A percentile compares a stretch with the other conserved stretches of the same genome.
phyloP scores from a whole-genome alignment of 345 rosid genomes.

The Jatropha curcas region DNA sequence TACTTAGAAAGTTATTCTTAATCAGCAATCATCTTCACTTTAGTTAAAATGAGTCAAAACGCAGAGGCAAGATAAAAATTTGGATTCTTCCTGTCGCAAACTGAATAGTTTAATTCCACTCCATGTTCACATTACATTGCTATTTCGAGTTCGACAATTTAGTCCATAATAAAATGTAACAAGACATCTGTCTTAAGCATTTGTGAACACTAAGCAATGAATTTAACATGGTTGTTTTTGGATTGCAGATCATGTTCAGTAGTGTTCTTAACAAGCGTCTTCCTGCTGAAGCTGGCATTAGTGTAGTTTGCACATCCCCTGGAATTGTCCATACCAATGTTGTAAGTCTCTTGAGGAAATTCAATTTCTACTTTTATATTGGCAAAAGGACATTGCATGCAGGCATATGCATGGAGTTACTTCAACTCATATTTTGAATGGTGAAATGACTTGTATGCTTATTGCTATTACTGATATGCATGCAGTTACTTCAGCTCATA shows the following conservation, averaged over 20 bases:
- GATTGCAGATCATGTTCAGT: conserved; percentile 91
- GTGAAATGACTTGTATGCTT: not conserved
- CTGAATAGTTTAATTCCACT: not conserved
- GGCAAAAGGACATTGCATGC: not conserved
- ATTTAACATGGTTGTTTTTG: conserved; percentile 10
- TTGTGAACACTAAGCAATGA: conserved; percentile 1
- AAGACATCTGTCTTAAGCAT: not conserved
- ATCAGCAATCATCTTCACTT: not conserved
- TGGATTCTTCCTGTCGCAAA: not conserved
- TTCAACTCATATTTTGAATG: not conserved
- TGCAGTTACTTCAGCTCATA: no score
- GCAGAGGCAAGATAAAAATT: not conserved
- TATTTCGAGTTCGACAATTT: not conserved
- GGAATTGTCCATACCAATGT: conserved; percentile 92
- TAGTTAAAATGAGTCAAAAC: not conserved
- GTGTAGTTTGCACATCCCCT: conserved; percentile 79
- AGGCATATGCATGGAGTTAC: not conserved
- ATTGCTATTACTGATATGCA: conserved; percentile 3
- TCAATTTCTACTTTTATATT: conserved; percentile 13
- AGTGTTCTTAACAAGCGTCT: conserved; percentile 76
- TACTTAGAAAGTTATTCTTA: not conserved
- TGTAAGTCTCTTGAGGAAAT: conserved; percentile 55
- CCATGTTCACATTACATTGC: not conserved
- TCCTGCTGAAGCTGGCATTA: conserved; percentile 93
- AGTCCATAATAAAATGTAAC: conserved; percentile 3